phyloP scores from a whole-genome alignment of 441 rosid genomes.

The Arabidopsis hybrid region DNA sequence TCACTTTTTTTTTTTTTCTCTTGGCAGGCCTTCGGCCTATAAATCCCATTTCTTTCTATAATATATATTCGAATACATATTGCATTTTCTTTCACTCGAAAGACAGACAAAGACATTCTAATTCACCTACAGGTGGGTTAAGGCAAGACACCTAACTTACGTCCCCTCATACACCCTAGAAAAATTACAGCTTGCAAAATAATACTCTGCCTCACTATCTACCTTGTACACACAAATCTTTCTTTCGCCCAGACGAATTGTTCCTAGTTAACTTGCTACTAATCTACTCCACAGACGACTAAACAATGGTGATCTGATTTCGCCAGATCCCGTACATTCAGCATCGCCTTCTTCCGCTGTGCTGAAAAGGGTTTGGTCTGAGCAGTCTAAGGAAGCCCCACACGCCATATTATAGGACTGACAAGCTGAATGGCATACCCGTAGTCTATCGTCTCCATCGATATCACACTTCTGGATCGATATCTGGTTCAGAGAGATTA shows the following conservation, averaged over 20 bases:
- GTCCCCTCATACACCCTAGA: slow-evolving; percentile 35
- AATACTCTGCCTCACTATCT: slow-evolving; percentile 53
- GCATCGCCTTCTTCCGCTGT: slow-evolving; percentile 73
- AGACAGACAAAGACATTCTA: slow-evolving; percentile 34
- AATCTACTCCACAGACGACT: slow-evolving; percentile 57
- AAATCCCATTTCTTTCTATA: slow-evolving; percentile 9
- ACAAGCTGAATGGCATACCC: slow-evolving; percentile 98
- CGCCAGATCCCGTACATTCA: slow-evolving; percentile 91
- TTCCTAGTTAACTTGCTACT: slow-evolving; percentile 48
- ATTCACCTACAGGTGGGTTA: slow-evolving; percentile 24
- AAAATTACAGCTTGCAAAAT: slow-evolving; percentile 44
- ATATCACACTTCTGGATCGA: slow-evolving; percentile 95
- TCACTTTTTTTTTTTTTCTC: slow-evolving; percentile 3
- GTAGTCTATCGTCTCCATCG: slow-evolving; percentile 92
- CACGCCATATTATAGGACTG: slow-evolving; percentile 90
- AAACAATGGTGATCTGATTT: slow-evolving; percentile 62
- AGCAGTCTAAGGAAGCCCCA: slow-evolving; percentile 96
- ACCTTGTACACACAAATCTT: slow-evolving; percentile 62
- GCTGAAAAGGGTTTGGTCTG: slow-evolving; percentile 96
- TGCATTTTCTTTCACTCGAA: slow-evolving; percentile 13
- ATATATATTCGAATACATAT: slow-evolving; percentile 39
- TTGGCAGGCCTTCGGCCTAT: slow-evolving; percentile 46
- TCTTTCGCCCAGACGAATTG: slow-evolving; percentile 39
- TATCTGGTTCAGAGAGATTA: slow-evolving; percentile 59
- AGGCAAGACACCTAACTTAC: slow-evolving; percentile 31